These are phyloP conservation scores for Eucalyptus decipiens DNA, from an alignment of 345 rosid genomes.

Conservation along the genomic window DNA sequence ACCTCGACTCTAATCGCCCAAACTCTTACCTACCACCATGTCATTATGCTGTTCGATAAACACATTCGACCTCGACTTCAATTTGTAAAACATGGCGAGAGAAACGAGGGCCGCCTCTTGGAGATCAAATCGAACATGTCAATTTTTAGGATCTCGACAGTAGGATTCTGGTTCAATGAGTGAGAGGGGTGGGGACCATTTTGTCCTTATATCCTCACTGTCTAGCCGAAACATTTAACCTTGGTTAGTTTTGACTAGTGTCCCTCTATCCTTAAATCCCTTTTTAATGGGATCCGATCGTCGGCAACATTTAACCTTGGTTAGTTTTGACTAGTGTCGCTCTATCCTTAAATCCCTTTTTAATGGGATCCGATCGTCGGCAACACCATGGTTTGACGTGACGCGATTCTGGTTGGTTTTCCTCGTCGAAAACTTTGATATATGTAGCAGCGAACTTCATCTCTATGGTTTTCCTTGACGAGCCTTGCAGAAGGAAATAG, in stretches of 20 bases:
- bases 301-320: background rate
- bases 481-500: background rate
- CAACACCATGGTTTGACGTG: background rate
- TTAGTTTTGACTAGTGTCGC: background rate
- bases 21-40: background rate
- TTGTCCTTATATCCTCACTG: background rate
- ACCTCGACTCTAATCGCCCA: background rate
- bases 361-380: background rate
- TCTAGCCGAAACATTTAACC: background rate
- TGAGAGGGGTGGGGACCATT: background rate
- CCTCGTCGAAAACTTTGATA: background rate
- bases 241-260: background rate
- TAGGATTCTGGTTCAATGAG: background rate
- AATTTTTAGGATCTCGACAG: background rate
- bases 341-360: background rate
- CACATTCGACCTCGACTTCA: background rate
- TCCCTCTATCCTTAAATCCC: background rate
- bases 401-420: background rate
- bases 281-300: background rate
- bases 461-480: background rate
- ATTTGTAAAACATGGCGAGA: background rate
- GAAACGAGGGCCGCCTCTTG: background rate
- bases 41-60: background rate
- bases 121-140: background rate
- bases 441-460: background rate